Evolutionary conservation across 2,329 filamentous ascomycete genomes (phyloP).

Genomic region (Domatiomyces catenatus): DNA sequence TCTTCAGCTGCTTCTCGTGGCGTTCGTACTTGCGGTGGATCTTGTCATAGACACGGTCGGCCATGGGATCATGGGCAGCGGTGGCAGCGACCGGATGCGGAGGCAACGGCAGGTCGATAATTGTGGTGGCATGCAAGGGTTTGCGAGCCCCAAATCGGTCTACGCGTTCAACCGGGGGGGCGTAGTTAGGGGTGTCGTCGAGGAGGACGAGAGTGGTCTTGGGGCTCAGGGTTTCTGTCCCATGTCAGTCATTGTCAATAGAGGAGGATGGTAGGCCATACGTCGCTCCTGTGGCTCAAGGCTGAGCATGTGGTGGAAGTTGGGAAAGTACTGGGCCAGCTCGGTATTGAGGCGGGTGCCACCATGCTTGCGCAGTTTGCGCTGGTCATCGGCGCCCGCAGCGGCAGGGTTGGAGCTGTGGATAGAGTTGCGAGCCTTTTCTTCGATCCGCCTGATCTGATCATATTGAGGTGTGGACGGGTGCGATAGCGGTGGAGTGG

Average conservation of each 20-base stretch:
- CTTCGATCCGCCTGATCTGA: constrained; percentile 17
- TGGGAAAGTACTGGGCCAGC: constrained; percentile 74
- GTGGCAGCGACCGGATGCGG: constrained; percentile 6
- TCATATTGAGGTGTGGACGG: constrained; percentile 15
- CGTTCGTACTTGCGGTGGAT: constrained; percentile 46
- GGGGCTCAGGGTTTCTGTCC: constrained; percentile 52
- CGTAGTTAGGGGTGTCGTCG: constrained; percentile 35
- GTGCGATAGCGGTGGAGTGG: constrained; percentile 5
- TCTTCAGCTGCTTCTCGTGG: constrained; percentile 52
- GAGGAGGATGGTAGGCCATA: constrained; percentile 25
- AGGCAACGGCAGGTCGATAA: constrained; percentile 26
- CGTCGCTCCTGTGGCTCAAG: constrained; percentile 65
- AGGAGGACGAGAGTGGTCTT: constrained; percentile 60
- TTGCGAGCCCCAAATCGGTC: constrained; percentile 21
- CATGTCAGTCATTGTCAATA: constrained; percentile 7
- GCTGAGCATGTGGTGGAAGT: constrained; percentile 87
- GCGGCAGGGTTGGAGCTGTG: constrained; percentile 2
- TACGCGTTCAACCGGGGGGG: constrained; percentile 10
- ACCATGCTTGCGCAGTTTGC: constrained; percentile 69
- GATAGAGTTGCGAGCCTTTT: constrained; percentile 14
- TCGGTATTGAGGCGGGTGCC: constrained; percentile 80
- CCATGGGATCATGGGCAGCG: constrained; percentile 37
- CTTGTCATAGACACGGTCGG: constrained; percentile 40
- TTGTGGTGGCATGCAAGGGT: constrained; percentile 26
- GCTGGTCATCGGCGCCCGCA: constrained; percentile 37